phyloP scores from a whole-genome alignment of 2,329 filamentous ascomycete species.

The Seiridium cupressi region DNA sequence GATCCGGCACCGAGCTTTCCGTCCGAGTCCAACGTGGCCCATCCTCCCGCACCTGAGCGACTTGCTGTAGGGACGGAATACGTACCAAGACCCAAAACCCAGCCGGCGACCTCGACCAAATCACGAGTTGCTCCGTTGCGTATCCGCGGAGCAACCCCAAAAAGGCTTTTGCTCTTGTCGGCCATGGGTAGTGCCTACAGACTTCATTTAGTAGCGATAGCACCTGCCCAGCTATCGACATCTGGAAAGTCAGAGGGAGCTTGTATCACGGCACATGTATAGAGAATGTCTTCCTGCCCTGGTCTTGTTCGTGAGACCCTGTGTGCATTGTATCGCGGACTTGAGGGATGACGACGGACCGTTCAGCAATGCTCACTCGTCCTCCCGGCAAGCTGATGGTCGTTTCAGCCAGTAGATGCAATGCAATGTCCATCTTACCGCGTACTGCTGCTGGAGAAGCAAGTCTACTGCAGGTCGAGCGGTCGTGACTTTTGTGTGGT shows the following conservation, averaged over 20 bases:
- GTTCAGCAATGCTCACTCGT: too few species aligned
- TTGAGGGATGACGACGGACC: too few species aligned
- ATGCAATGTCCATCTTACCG: neutral
- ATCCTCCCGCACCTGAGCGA: neutral
- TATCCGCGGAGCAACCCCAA: neutral
- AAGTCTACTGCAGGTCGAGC: neutral
- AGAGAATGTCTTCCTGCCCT: too few species aligned
- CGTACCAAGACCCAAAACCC: neutral
- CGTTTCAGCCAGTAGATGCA: neutral
- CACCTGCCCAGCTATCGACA: slow-evolving; percentile 1
- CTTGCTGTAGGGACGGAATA: neutral
- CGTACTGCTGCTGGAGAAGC: neutral
- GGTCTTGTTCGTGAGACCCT: too few species aligned
- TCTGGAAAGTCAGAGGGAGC: neutral
- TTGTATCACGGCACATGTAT: too few species aligned
- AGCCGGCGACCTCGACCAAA: too few species aligned
- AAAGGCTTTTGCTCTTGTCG: neutral
- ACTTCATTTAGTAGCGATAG: neutral
- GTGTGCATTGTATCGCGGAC: too few species aligned
- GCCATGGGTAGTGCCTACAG: neutral
- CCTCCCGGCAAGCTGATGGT: neutral
- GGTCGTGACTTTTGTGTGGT: neutral
- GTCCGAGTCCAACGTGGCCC: neutral
- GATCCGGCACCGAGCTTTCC: slow-evolving; percentile 1
- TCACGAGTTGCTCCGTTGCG: too few species aligned